Conservation (phyloP, 169 alveolate species). For the Plasmodium yoelii region DNA sequence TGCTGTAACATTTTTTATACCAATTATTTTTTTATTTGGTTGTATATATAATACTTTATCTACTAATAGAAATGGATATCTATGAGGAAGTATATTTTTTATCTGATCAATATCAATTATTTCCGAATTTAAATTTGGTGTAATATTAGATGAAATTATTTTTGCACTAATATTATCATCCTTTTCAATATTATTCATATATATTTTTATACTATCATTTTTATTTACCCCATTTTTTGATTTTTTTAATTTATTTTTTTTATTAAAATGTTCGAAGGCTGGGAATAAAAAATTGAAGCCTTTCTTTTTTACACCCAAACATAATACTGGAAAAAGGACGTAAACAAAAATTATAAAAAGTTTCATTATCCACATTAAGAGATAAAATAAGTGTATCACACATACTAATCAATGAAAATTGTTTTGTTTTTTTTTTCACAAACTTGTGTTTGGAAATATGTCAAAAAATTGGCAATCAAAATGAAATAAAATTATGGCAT, state of each 20-base stretch:
- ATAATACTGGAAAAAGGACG: neutral
- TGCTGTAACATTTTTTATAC: conserved; percentile 77
- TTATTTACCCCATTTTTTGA: conserved; percentile 1
- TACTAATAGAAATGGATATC: conserved; percentile 82
- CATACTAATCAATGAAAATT: no score
- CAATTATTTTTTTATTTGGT: conserved; percentile 78
- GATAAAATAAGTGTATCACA: no score
- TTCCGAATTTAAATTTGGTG: conserved; percentile 14
- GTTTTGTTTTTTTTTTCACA: no score
- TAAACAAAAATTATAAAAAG: conserved; percentile 4
- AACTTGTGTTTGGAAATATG: no score
- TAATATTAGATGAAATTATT: conserved; percentile 16
- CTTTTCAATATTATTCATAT: neutral
- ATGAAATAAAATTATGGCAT: no score
- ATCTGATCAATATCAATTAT: conserved; percentile 76
- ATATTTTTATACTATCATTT: conserved; percentile 1
- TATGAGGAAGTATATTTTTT: conserved; percentile 78
- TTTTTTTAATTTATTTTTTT: conserved; percentile 11
- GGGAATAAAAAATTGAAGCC: conserved; percentile 21
- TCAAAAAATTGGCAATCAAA: no score
- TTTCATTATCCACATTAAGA: neutral
- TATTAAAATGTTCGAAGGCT: neutral
- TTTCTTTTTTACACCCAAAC: conserved; percentile 7
- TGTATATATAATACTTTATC: conserved; percentile 80
- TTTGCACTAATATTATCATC: conserved; percentile 11